Percentiles rank a stretch among this genome's conserved stretches.
Conservation (phyloP, 352 stramenopile genomes). For the Saprolegnia diclina region DNA sequence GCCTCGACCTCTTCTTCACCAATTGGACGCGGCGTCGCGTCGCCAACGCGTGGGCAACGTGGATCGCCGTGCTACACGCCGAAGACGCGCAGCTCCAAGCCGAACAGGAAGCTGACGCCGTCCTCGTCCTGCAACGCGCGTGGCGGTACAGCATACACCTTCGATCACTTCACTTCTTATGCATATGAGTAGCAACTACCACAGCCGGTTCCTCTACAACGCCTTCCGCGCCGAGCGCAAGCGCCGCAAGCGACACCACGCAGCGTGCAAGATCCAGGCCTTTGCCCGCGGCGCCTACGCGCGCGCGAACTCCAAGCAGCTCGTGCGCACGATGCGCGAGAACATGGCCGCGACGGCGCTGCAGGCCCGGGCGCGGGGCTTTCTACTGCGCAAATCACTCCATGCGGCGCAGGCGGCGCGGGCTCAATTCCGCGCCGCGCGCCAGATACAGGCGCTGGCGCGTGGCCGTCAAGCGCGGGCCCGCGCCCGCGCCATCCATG, state of each 20-base stretch:
- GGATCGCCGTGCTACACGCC: slow-evolving; percentile 50
- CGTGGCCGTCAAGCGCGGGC: slow-evolving; percentile 45
- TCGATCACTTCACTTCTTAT: background rate
- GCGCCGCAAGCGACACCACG: slow-evolving; percentile 31
- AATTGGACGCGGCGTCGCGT: slow-evolving; percentile 68
- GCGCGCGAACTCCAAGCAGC: slow-evolving; percentile 29
- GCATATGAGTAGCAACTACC: slow-evolving; percentile 4
- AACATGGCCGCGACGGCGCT: slow-evolving; percentile 45
- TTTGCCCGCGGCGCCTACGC: slow-evolving; percentile 40
- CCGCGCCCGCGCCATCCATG: slow-evolving; percentile 30
- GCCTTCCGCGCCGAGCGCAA: background rate
- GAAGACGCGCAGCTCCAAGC: slow-evolving; percentile 48
- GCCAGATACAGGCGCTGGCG: slow-evolving; percentile 41
- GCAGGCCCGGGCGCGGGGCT: slow-evolving; percentile 13
- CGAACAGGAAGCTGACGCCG: slow-evolving; percentile 44
- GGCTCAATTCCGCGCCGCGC: background rate
- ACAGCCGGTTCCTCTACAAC: slow-evolving; percentile 7
- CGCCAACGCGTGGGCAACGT: slow-evolving; percentile 59
- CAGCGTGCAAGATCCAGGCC: slow-evolving; percentile 51
- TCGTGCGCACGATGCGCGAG: slow-evolving; percentile 30
- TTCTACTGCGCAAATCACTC: slow-evolving; percentile 26
- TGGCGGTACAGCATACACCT: slow-evolving; percentile 29
- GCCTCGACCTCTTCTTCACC: slow-evolving; percentile 58
- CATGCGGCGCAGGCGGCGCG: background rate
- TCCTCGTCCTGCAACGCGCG: slow-evolving; percentile 53